These are phyloP conservation scores for Sporopachydermia lactativora DNA, from an alignment of 805 yeast species.

Conservation along the genomic window DNA sequence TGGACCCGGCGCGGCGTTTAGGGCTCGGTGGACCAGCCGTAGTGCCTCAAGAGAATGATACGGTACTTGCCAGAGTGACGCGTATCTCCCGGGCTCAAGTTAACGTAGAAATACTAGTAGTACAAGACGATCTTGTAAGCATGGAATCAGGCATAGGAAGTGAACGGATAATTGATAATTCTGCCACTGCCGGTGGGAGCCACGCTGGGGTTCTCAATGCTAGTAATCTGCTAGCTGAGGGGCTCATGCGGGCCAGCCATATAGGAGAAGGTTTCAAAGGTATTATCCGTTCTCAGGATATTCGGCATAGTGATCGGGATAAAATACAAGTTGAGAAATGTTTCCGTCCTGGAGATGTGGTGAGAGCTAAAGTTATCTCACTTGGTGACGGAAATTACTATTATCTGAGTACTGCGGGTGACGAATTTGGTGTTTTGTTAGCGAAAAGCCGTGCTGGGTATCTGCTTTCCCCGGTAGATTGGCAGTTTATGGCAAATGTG, in stretches of 20 bases:
- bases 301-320: constrained; percentile 84
- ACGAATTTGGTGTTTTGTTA: constrained; percentile 87
- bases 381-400: constrained; percentile 91
- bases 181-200: neutral
- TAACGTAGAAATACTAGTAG: constrained; percentile 57
- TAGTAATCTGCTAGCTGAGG: constrained; percentile 5
- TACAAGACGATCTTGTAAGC: constrained; percentile 46
- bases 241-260: constrained; percentile 25
- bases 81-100: constrained; percentile 59
- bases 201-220: neutral
- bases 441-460: constrained; percentile 39
- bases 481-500: constrained; percentile 88
- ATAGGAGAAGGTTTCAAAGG: constrained; percentile 86
- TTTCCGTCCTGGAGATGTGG: constrained; percentile 86
- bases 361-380: constrained; percentile 66
- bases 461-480: constrained; percentile 77
- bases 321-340: constrained; percentile 64
- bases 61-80: constrained; percentile 64
- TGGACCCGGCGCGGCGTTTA: neutral
- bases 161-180: constrained; percentile 16
- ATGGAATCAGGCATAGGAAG: constrained; percentile 58
- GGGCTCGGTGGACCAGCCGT: constrained; percentile 4
- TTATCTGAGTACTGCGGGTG: constrained; percentile 76
- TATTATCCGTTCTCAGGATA: constrained; percentile 72
- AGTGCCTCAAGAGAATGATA: constrained; percentile 73